phyloP scores from a whole-genome alignment of 148 eudicot genomes.

The Cornus controversa region DNA sequence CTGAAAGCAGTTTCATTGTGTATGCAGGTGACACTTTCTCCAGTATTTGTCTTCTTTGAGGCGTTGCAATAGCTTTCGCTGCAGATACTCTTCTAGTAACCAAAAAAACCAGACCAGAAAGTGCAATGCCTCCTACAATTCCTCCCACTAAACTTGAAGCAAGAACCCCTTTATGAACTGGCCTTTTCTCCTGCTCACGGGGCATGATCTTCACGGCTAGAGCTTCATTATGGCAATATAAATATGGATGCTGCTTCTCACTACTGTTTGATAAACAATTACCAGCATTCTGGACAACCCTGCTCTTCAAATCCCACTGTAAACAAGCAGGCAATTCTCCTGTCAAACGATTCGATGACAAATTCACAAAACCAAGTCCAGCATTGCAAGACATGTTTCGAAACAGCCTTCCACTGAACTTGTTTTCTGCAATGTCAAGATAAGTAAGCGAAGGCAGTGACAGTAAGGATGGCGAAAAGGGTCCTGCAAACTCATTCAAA shows the following conservation, averaged over 20 bases:
- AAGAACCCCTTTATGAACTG: conserved; percentile 44
- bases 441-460: conserved; percentile 50
- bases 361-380: conserved; percentile 45
- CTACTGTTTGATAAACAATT: conserved; percentile 45
- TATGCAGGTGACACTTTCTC: conserved; percentile 57
- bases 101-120: conserved; percentile 51
- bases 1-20: conserved; percentile 55
- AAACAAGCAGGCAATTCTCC: conserved; percentile 67
- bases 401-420: conserved; percentile 45
- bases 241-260: conserved; percentile 40
- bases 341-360: conserved; percentile 54
- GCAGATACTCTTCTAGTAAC: conserved; percentile 34
- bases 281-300: conserved; percentile 30
- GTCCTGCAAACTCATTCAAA: conserved; percentile 43
- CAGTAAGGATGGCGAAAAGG: conserved; percentile 33
- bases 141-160: conserved; percentile 71
- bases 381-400: conserved; percentile 43
- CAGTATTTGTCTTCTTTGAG: conserved; percentile 47
- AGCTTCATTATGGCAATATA: conserved; percentile 62
- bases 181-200: conserved; percentile 21
- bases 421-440: conserved; percentile 51
- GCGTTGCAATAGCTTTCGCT: conserved; percentile 23
- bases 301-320: conserved; percentile 9
- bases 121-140: conserved; percentile 43
- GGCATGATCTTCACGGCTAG: conserved; percentile 60